These are phyloP conservation scores for Zygoascus bituminiphila DNA, from an alignment of 805 yeast genomes.

Conservation along the genomic window DNA sequence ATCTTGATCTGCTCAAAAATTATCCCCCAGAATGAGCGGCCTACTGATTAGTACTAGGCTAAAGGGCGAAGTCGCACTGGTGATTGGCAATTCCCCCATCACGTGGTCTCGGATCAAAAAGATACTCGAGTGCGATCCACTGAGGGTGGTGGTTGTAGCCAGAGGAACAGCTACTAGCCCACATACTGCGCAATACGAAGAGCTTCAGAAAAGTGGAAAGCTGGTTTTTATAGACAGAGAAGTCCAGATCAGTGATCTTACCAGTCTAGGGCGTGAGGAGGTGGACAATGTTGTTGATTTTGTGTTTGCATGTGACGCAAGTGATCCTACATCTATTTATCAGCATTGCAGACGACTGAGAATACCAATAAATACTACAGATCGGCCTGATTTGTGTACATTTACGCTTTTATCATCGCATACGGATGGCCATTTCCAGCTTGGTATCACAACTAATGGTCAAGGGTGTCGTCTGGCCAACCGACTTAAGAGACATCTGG, in stretches of 20 bases:
- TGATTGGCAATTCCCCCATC: conserved; percentile 46
- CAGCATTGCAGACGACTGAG: conserved; percentile 49
- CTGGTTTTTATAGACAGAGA: conserved; percentile 27
- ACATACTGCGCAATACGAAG: background rate
- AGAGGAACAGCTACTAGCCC: background rate
- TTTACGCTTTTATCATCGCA: conserved; percentile 70
- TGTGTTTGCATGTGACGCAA: conserved; percentile 49
- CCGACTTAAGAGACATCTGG: conserved; percentile 67
- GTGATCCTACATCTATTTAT: conserved; percentile 18
- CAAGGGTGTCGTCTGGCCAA: conserved; percentile 84
- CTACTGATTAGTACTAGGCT: conserved; percentile 15
- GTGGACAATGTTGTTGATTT: conserved; percentile 64
- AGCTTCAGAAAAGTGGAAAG: background rate
- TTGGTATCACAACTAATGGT: conserved; percentile 80
- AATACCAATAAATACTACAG: conserved; percentile 77
- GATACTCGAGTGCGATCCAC: conserved; percentile 22
- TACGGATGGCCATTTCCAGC: conserved; percentile 62
- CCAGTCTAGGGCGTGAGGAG: conserved; percentile 49
- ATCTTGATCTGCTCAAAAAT: background rate
- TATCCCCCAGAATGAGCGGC: conserved; percentile 3
- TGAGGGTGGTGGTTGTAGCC: background rate
- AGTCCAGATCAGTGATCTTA: conserved; percentile 40
- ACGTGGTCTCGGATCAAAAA: conserved; percentile 38
- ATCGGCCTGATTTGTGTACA: conserved; percentile 61
- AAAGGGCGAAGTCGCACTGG: conserved; percentile 38